Conservation (phyloP, 495 filamentous ascomycete species). For the Pyronema domesticum region DNA sequence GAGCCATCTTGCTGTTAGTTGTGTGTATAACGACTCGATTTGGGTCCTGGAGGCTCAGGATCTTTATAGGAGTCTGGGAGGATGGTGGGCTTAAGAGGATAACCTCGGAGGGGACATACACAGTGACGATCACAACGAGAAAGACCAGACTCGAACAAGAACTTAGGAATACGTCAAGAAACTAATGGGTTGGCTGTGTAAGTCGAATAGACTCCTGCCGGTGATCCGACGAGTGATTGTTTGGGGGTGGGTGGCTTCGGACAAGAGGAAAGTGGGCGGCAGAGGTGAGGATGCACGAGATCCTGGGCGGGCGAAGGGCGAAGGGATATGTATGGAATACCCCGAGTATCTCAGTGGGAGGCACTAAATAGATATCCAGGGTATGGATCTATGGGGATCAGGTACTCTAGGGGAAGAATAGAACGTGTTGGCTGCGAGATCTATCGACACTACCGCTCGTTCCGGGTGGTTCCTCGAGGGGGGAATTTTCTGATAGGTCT, state of each 20-base stretch:
- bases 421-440: background rate
- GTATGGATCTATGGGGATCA: too few species aligned
- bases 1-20: slow-evolving; percentile 10
- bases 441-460: background rate
- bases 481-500: background rate
- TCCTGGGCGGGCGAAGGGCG: slow-evolving; percentile 3
- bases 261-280: slow-evolving; percentile 1
- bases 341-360: too few species aligned
- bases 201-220: background rate
- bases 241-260: background rate
- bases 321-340: background rate
- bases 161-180: background rate
- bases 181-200: background rate
- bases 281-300: background rate
- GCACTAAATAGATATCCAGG: too few species aligned
- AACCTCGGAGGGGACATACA: background rate
- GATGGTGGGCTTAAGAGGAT: background rate
- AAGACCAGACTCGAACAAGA: background rate
- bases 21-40: slow-evolving; percentile 1
- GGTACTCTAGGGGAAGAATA: background rate
- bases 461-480: background rate
- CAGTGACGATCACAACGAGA: background rate
- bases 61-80: background rate
- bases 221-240: background rate
- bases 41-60: background rate